Evolutionary conservation across 164 flowering plant species (phyloP).

Genomic region (Dillenia suffruticosa): DNA sequence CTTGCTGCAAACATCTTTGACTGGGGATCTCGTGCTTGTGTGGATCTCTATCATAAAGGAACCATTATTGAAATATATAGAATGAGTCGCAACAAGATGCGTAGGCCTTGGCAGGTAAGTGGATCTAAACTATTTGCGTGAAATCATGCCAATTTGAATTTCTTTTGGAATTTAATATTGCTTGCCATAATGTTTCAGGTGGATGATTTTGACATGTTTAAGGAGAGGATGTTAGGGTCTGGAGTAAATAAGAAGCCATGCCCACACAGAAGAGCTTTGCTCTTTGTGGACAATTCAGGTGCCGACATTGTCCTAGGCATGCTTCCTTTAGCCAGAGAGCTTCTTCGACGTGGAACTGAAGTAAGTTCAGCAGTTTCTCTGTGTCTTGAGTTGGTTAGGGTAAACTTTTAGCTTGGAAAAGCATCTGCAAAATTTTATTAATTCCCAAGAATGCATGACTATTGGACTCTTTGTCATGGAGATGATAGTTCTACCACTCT

Average conservation of each 20-base stretch:
- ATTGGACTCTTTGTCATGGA: too few species aligned
- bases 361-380: constrained; percentile 30
- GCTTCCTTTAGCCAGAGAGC: constrained; percentile 98
- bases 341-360: constrained; percentile 95
- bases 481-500: too few species aligned
- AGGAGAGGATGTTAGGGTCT: constrained; percentile 88
- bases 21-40: constrained; percentile 99
- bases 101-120: constrained; percentile 94
- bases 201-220: constrained; percentile 83
- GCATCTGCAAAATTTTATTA: too few species aligned
- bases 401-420: too few species aligned
- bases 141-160: not conserved
- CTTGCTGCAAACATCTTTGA: constrained; percentile 99
- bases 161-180: not conserved
- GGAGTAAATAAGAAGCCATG: constrained; percentile 40
- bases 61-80: constrained; percentile 96
- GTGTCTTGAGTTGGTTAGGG: too few species aligned
- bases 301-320: constrained; percentile 94
- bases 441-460: too few species aligned
- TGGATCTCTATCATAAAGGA: constrained; percentile 96
- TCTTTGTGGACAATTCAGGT: constrained; percentile 97
- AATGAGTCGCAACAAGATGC: constrained; percentile 98
- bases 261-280: constrained; percentile 83
- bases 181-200: constrained; percentile 43
- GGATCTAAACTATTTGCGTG: constrained; percentile 4